Conservation (phyloP, 768 basidiomycete genomes). For the Hericium rajendrae region DNA sequence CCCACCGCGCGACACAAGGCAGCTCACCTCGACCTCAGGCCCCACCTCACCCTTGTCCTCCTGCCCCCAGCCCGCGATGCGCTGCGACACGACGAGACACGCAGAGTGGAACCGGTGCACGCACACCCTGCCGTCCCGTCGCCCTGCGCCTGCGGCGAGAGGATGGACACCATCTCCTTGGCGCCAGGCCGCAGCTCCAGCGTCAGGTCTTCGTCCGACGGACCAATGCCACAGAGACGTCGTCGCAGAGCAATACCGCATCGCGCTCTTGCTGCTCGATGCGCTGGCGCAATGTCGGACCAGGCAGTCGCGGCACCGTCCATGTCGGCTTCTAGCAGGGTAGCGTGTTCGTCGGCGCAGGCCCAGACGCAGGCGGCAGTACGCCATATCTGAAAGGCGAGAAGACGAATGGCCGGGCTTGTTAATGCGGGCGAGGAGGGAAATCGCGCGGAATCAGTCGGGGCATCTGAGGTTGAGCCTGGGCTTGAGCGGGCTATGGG, state of each 20-base stretch:
- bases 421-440: slow-evolving; percentile 45
- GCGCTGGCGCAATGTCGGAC: slow-evolving; percentile 60
- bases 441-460: slow-evolving; percentile 65
- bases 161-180: slow-evolving; percentile 31
- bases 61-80: slow-evolving; percentile 50
- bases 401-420: slow-evolving; percentile 35
- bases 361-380: not conserved
- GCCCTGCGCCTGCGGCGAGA: slow-evolving; percentile 29
- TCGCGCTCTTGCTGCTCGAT: slow-evolving; percentile 67
- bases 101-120: slow-evolving; percentile 60
- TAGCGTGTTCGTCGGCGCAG: slow-evolving; percentile 14
- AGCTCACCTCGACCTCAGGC: slow-evolving; percentile 50
- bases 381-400: not conserved
- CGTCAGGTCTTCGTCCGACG: slow-evolving; percentile 61
- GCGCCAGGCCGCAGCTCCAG: slow-evolving; percentile 24
- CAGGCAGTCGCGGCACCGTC: slow-evolving; percentile 54
- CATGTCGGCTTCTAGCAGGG: slow-evolving; percentile 37
- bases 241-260: slow-evolving; percentile 61
- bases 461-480: slow-evolving; percentile 49
- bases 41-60: slow-evolving; percentile 23
- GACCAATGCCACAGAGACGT: slow-evolving; percentile 69
- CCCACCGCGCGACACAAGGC: slow-evolving; percentile 63
- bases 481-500: slow-evolving; percentile 28
- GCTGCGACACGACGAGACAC: slow-evolving; percentile 62
- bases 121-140: slow-evolving; percentile 32